These are phyloP conservation scores for Diospyros kaki DNA, from an alignment of 148 eudicot species.

Conservation along the genomic window DNA sequence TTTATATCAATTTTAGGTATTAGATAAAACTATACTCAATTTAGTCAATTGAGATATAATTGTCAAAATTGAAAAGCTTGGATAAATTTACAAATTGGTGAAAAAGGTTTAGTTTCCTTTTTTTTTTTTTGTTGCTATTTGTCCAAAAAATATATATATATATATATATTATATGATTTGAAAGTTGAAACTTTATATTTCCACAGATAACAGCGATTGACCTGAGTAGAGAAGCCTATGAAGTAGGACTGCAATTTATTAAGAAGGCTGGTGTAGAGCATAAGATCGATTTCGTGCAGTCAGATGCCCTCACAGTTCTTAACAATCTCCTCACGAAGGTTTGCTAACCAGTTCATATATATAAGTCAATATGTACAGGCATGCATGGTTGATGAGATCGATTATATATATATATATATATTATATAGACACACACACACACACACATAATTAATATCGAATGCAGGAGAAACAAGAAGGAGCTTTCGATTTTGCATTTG, in stretches of 20 bases:
- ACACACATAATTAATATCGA: too few relatives aligned
- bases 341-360: background rate
- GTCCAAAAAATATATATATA: too few relatives aligned
- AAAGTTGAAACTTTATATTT: background rate
- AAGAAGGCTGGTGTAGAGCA: slow-evolving; percentile 45
- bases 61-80: too few relatives aligned
- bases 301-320: slow-evolving; percentile 27
- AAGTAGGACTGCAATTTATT: slow-evolving; percentile 43
- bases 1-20: too few relatives aligned
- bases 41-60: too few relatives aligned
- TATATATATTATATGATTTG: too few relatives aligned
- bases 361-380: background rate
- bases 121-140: too few relatives aligned
- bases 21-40: too few relatives aligned
- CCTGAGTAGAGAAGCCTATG: slow-evolving; percentile 20
- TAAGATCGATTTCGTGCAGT: slow-evolving; percentile 41
- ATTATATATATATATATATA: too few relatives aligned
- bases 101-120: too few relatives aligned
- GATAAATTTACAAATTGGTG: too few relatives aligned
- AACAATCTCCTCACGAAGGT: slow-evolving; percentile 27
- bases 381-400: background rate
- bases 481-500: slow-evolving; percentile 33
- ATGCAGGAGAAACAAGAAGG: slow-evolving; percentile 23
- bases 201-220: slow-evolving; percentile 42
- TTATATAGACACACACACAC: too few relatives aligned